A percentile compares a stretch with the other conserved stretches of the same genome.
Conservation (phyloP, 1,139 yeast genomes). For the Scheffersomyces parashehatae region DNA sequence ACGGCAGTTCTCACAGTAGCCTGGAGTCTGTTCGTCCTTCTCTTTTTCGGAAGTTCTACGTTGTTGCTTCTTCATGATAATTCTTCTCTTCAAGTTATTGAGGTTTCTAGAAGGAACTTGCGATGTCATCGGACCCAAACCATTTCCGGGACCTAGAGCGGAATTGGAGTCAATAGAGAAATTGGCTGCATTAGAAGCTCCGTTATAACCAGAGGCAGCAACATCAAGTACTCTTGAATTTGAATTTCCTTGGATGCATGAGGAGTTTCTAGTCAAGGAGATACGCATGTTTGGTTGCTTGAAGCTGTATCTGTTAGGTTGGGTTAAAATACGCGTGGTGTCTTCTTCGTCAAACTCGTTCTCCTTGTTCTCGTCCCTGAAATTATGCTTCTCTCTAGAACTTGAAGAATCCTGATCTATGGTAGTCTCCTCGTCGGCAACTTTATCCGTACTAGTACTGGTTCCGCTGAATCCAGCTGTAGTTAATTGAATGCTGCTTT, state of each 20-base stretch:
- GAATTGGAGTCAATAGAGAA: slow-evolving; percentile 45
- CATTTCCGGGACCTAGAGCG: slow-evolving; percentile 51
- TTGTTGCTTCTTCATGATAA: slow-evolving; percentile 43
- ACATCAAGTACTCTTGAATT: slow-evolving; percentile 58
- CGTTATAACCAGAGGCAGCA: slow-evolving; percentile 79
- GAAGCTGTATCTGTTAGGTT: slow-evolving; percentile 12
- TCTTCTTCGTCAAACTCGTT: slow-evolving; percentile 9
- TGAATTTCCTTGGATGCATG: slow-evolving; percentile 24
- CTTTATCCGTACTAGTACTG: slow-evolving; percentile 33
- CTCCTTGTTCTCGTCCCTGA: slow-evolving; percentile 6
- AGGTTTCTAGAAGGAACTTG: slow-evolving; percentile 69
- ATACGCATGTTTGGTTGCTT: slow-evolving; percentile 12
- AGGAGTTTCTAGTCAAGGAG: slow-evolving; percentile 25
- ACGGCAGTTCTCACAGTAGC: slow-evolving; percentile 94
- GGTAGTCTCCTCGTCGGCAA: slow-evolving; percentile 19
- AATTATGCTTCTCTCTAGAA: slow-evolving; percentile 11
- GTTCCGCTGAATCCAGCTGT: slow-evolving; percentile 24
- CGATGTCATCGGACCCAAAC: slow-evolving; percentile 68
- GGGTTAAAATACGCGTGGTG: slow-evolving; percentile 4
- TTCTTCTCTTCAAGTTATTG: slow-evolving; percentile 56
- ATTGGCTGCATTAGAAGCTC: slow-evolving; percentile 52
- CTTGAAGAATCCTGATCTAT: slow-evolving; percentile 16
- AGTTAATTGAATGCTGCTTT: slow-evolving; percentile 21
- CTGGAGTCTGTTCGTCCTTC: slow-evolving; percentile 47
- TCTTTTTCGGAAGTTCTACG: slow-evolving; percentile 9